Base-by-base conservation (phyloP, 805 yeast species). In the Dipodascopsis uninucleata region DNA sequence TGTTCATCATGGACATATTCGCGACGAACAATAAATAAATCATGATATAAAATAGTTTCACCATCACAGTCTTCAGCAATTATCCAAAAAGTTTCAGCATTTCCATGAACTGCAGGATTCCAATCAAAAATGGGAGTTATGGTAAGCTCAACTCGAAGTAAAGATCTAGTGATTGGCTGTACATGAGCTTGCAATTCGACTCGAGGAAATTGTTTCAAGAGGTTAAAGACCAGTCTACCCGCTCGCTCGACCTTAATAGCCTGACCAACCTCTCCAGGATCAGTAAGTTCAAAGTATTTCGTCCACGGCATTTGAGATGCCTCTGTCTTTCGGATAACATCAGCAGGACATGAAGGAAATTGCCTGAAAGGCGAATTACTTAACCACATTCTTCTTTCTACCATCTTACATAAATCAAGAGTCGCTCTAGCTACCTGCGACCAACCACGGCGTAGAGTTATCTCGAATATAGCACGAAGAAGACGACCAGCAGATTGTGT, bases 401-500 rank as follows among this genome's bases (percentile, higher is more conserved):
- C 82, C 78, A 85, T 80, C 53, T 85, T 84, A 61, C 90, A 82
- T 8, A 90, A 51, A 41, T 78, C 78, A 9, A 88, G 70, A 1
- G 82, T 59, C 1, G 66, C 48, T 53, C 73, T 75, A 0, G 95
- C 70, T 10, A 83, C 62, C 17, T 69, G 61, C 0, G 96, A 73
- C 94, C 95, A 88, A 8, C 75, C 73, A 53, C 81, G 84, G 41
- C 73, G 70, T 36, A 85, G 55, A 7, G 85, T 76, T 26, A 93
- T 77, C 59, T 90, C 96, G 61, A 76, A 79, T 52, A 94, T 75
- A 0, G 97, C 97, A 45, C 97, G 69, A 44, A 89, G 70, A 29
- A 93, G 64, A 60, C 99, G 75, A 2, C 94, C 90, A 1, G 96
- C 97, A 31, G 94, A 86, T 63, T 93, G 97, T 0, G 93, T 84